Conservation (phyloP, 2,329 filamentous ascomycete genomes). For the Xylariaceae sp. region DNA sequence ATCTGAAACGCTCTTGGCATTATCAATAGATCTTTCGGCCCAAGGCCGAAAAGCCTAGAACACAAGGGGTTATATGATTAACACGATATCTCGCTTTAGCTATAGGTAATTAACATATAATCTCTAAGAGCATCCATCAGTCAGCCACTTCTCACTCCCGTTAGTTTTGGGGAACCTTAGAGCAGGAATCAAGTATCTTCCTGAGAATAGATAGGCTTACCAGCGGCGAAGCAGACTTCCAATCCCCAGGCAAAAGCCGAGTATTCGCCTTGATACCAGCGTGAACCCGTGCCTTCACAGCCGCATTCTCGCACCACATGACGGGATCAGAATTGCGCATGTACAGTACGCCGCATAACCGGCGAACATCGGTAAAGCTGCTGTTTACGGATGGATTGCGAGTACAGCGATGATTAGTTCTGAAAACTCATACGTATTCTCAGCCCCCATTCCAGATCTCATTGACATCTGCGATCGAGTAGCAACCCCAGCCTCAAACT, state of each 20-base stretch:
- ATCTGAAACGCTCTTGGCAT: too few species aligned
- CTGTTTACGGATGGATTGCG: neutral
- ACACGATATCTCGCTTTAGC: neutral
- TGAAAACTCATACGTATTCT: conserved; percentile 6
- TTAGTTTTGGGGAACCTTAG: too few species aligned
- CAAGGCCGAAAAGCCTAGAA: too few species aligned
- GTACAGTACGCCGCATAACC: conserved; percentile 6
- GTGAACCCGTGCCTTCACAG: neutral
- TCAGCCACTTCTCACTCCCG: too few species aligned
- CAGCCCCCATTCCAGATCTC: neutral
- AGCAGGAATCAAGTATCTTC: too few species aligned
- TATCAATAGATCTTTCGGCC: too few species aligned
- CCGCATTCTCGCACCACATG: conserved; percentile 5
- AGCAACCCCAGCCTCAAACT: conserved; percentile 1
- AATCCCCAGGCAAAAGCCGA: conserved; percentile 8
- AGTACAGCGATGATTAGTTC: conserved; percentile 2
- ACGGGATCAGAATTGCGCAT: conserved; percentile 5
- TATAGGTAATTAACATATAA: conserved; percentile 6
- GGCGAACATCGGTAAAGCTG: neutral
- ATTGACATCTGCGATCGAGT: neutral
- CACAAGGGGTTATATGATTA: too few species aligned
- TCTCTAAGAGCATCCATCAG: neutral
- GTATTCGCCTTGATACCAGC: conserved; percentile 4
- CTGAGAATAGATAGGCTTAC: neutral
- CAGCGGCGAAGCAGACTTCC: conserved; percentile 6